A percentile compares a stretch with the other conserved stretches of the same genome.
Conservation (phyloP, 805 yeast species). For the Nakazawaea ernobii region DNA sequence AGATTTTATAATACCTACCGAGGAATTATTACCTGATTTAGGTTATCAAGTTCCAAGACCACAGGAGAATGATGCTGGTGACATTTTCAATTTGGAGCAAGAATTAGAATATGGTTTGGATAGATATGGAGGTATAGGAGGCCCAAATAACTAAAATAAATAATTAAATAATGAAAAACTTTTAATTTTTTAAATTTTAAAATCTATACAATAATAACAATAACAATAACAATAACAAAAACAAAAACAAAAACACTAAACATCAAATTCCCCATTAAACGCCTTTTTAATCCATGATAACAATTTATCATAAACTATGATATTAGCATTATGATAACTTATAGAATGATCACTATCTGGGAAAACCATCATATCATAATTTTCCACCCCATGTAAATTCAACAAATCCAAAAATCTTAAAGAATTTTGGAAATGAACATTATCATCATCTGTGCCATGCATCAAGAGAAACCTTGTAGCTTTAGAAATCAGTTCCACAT, state of each 20-base stretch:
- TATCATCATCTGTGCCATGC: conserved; percentile 98
- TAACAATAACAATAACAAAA: background rate
- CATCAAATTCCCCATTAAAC: conserved; percentile 41
- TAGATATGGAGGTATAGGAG: conserved; percentile 26
- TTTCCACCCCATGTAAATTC: conserved; percentile 69
- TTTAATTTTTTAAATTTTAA: conserved; percentile 1
- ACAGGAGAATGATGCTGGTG: conserved; percentile 34
- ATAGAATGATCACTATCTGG: conserved; percentile 80
- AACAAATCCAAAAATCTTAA: conserved; percentile 71
- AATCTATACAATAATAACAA: conserved; percentile 12
- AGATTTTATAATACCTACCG: conserved; percentile 38
- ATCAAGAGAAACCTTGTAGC: conserved; percentile 71
- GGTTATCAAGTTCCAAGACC: conserved; percentile 58
- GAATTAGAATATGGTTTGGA: conserved; percentile 68
- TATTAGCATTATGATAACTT: conserved; percentile 64
- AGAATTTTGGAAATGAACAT: conserved; percentile 91
- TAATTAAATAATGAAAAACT: background rate
- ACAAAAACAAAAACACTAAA: background rate
- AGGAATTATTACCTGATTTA: conserved; percentile 28
- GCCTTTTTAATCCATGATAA: conserved; percentile 61
- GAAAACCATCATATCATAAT: conserved; percentile 73
- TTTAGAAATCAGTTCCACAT: conserved; percentile 49
- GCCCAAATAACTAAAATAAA: background rate
- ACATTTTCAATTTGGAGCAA: conserved; percentile 46
- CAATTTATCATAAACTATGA: conserved; percentile 63